Base-by-base conservation (phyloP, 768 basidiomycete species). In the Gautieria morchelliformis region DNA sequence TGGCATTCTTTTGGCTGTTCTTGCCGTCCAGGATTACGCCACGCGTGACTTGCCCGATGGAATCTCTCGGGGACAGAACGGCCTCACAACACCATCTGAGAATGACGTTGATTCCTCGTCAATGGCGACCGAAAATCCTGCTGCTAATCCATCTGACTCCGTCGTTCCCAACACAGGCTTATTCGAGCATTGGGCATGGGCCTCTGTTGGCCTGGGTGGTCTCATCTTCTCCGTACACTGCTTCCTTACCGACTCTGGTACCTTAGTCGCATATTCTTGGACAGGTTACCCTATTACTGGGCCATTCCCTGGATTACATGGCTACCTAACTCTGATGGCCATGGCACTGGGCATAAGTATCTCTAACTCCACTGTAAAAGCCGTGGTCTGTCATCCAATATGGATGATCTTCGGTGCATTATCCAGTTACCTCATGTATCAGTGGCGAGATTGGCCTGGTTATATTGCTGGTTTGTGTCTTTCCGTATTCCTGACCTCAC, bases 191-290 rank as follows among this genome's bases (percentile, higher is more conserved):
- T 78, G 75, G 75, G 45, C 77, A 11, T 59, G 65, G 12, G 62
- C 70, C 2, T 78, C 84, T 0, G 60, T 87, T 12, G 78, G 85
- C 0, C 71, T 89, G 9, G 88, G 87, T 2, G 77, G 80, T 33
- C 70, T 88, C 30, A 66, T 93, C 10, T 92, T 87, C 71, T 78
- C 79, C 12, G 65, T 91, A 0, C 87, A 92, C 63, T 83, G 80
- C 47, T 75, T 90, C 44, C 71, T 91, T 52, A 78, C 83, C 3
- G 91, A 94, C 58, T 72, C 86, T 1, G 85, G 83, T 61, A 89
- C 89, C 0, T 77, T 92, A 46, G 76, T 93, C 58, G 82, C 88
- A 19, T 92, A 89, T 87, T 85, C 87, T 2, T 94, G 91, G 91
- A 87, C 89, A 0, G 91, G 91, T n/a, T 93, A 85, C 61, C 78